Evolutionary conservation across 495 filamentous ascomycete genomes (phyloP), one percentile per base, ranked within the genome.

Genomic region (Hyphodiscus hymeniophilus): DNA sequence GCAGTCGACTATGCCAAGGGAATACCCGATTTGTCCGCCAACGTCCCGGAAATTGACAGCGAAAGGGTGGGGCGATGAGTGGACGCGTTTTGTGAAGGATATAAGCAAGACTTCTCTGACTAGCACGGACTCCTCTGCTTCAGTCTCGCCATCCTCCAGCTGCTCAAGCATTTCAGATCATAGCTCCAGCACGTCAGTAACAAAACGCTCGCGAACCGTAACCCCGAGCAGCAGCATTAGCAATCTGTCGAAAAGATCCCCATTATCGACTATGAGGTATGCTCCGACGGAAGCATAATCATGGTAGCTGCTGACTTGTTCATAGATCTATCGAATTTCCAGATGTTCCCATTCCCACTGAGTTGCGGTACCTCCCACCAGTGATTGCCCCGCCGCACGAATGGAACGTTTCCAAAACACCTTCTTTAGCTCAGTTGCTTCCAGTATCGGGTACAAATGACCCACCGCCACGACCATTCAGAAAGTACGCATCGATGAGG

Each of bases 151-250:
- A 16, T 22, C 16, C 16, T 47, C 45, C 3, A 33, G 23, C 16
- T 18, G 28, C 7, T 21, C n/a, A 17, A 47, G 10, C 22, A 13
- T 23, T 10, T 38, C 34, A 20, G 11, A 42, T 44, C 46, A 24
- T 11, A 35, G 36, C 20, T 46, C 52, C 10, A 11, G 31, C 6
- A 15, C 16, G 21, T 50, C 47, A 22, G 24, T 42, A 16, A 3
- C 42, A 30, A 45, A 42, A 33, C 35, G 52, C 18, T 36, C 52
- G 15, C 35, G 35, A 12, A 47, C 23, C 2, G 39, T 56, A n/a
- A 56, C 49, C 11, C 54, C 49, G n/a, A 50, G 54, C 28, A 57
- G 50, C 22, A 57, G 50, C 31, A 57, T 50, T 15, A 54, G 38
- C 39, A 50, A 47, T 16, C 15, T 41, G 15, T 46, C 50, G 1